Evolutionary conservation across 345 rosid species (phyloP), one percentile per base, ranked within the genome.

Genomic region (Populus deltoides): DNA sequence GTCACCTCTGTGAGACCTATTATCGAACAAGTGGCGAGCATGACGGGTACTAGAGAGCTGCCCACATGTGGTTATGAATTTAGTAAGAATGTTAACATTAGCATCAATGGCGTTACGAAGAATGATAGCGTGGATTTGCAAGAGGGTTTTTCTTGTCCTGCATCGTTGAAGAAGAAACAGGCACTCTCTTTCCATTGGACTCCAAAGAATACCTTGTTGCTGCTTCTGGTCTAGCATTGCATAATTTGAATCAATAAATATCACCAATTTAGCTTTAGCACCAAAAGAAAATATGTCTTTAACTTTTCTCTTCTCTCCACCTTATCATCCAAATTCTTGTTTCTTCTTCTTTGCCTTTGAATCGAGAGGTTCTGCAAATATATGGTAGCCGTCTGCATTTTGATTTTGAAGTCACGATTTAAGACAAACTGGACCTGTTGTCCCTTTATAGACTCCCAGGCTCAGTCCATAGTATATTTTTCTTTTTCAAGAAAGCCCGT

Each of bases 51-150:
- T 86, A 45, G 82, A 72, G 16, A 80, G 82, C 7, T 83, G 2
- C 13, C 66, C 75, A 47, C 87, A 89, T 9, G 79, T 29, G 53
- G 66, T 22, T 72, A 92, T 81, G 80, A 93, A 77, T 73, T 90
- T 90, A 29, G 94, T 85, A 81, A 92, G 83, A 74, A 93, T 80
- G 55, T 84, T 87, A 79, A 85, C 80, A 70, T 93, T 93, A 73
- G 86, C 73, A 35, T 89, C 91, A 7, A 89, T 27, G 77, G 93
- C 78, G 79, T 87, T 83, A 2, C 87, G 89, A 53, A 93, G 86
- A 83, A 93, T 90, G 82, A 87, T 84, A 53, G 92, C 91, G 62
- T 92, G 94, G 81, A 89, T 86, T 80, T 86, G 94, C 43, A 86
- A 81, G 59, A 90, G 88, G 62, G 81, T 57, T 68, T 43, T 29